Percentiles rank a stretch among this genome's conserved stretches.
Conservation (phyloP, 2,329 filamentous ascomycete species). For the Aspergillus versicolor region DNA sequence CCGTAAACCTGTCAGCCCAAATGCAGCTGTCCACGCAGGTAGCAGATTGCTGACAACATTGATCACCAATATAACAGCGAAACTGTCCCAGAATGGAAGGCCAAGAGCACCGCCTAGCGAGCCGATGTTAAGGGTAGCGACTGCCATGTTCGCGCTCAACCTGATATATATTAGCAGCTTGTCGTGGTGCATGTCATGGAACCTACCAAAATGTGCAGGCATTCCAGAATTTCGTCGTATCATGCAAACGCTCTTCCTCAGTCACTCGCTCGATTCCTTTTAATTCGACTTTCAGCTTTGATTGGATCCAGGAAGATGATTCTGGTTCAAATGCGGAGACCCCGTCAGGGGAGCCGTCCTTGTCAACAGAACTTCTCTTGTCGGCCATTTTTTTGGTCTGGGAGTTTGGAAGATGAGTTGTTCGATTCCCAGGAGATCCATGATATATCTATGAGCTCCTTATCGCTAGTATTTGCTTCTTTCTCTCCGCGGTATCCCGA, state of each 20-base stretch:
- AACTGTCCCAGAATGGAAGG: constrained; percentile 39
- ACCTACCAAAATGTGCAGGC: constrained; percentile 20
- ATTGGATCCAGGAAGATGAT: constrained; percentile 15
- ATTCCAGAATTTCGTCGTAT: constrained; percentile 26
- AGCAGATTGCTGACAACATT: constrained; percentile 33
- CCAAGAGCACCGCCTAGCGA: constrained; percentile 33
- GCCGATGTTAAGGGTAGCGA: constrained; percentile 36
- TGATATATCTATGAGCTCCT: not conserved
- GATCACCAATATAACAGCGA: constrained; percentile 35
- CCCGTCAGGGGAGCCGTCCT: not conserved
- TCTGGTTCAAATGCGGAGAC: not conserved
- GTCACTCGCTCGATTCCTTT: constrained; percentile 25
- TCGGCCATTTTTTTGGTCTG: not conserved
- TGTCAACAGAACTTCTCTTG: constrained; percentile 2
- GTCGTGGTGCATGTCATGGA: not conserved
- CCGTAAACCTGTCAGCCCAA: constrained; percentile 35
- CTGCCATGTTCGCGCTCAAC: constrained; percentile 40
- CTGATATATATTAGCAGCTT: constrained; percentile 17
- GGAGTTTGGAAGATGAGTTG: not conserved
- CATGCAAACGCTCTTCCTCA: constrained; percentile 22
- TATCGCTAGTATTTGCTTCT: not conserved
- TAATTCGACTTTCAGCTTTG: constrained; percentile 20
- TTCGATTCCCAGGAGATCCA: not conserved
- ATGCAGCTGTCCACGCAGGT: constrained; percentile 30
- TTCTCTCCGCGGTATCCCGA: constrained; percentile 11